These are phyloP conservation scores for Malus hybrid DNA, from an alignment of 331 rosid species.

Conservation along the genomic window DNA sequence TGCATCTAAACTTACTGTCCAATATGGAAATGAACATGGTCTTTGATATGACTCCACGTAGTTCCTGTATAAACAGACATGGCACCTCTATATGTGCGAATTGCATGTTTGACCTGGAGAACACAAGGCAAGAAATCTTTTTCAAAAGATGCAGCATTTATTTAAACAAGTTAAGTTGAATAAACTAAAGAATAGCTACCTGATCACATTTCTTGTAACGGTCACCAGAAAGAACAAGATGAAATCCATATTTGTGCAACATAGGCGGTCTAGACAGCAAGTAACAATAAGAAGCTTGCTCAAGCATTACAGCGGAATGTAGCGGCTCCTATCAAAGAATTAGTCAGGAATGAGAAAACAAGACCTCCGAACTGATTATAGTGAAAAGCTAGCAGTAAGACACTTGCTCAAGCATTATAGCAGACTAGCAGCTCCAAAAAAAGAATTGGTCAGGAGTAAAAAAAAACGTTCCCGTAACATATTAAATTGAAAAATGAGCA, in stretches of 20 bases:
- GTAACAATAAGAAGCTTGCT: constrained; percentile 97
- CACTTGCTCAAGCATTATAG: constrained; percentile 93
- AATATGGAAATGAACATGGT: constrained; percentile 89
- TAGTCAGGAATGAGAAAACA: constrained; percentile 20
- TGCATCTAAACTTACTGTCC: constrained; percentile 72
- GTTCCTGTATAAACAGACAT: constrained; percentile 78
- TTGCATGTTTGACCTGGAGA: constrained; percentile 85
- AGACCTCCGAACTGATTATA: not conserved
- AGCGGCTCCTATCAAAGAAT: constrained; percentile 58
- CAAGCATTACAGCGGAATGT: constrained; percentile 95
- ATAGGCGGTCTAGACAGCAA: constrained; percentile 82
- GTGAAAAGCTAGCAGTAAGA: constrained; percentile 55
- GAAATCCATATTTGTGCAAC: constrained; percentile 94
- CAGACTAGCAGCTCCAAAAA: constrained; percentile 70
- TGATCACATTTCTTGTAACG: constrained; percentile 89
- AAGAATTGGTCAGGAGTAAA: constrained; percentile 24
- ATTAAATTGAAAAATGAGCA: constrained; percentile 7
- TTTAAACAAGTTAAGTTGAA: not conserved
- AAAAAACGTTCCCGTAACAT: constrained; percentile 7
- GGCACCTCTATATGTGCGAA: constrained; percentile 81
- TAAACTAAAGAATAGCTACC: constrained; percentile 35
- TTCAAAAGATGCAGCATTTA: constrained; percentile 13
- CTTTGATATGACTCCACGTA: constrained; percentile 80
- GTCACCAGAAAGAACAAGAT: constrained; percentile 98
- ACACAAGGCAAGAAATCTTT: constrained; percentile 6